Base-by-base conservation (phyloP, 2,329 filamentous ascomycete genomes). In the Onygenales sp. region DNA sequence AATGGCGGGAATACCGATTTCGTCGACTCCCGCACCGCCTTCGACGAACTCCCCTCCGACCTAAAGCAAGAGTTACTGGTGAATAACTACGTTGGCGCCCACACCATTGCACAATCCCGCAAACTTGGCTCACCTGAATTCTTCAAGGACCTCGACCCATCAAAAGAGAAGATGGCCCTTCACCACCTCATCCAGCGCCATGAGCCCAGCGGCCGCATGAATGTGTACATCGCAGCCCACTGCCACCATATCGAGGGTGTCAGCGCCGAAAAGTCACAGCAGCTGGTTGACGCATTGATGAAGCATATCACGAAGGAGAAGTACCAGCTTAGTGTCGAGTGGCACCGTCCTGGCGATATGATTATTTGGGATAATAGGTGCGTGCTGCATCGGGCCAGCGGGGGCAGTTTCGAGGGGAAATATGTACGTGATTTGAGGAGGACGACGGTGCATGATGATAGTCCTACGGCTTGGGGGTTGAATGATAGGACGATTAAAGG, bases 311-410 rank as follows among this genome's bases (percentile, higher is more conserved):
- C 72, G 4, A 73, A 77, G 64, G 62, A 69, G 0, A 75, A 76
- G 59, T 77, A 78, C 58, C 62, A 71, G 0, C 54, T 75, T 6
- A 69, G 66, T 5, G 69, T 81, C 3, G 62, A 68, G 42, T 83
- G 79, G 79, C 57, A 74, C 32, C 61, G 73, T 6, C 59, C 65
- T 0, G 73, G 77, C 0, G 80, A 83, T 60, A 46, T 83, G 53
- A 62, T 83, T 13, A 70, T 80, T 14, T 83, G 81, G 80, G 80
- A 84, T 58, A 83, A 83, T 61, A 76, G 77, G 0, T 74, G 71
- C 48, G 75, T 78, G 13, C 72, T 83, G 70, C 80, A 84, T 63
- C 65, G 78, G 5, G 77, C 77, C 0, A 73, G 70, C 1, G 67
- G 69, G 1, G 79, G 79, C 0, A 62, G 62, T 0, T 81, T 77